Conservation (phyloP, 140 eudicot genomes). For the Erigeron philadelphicus region DNA sequence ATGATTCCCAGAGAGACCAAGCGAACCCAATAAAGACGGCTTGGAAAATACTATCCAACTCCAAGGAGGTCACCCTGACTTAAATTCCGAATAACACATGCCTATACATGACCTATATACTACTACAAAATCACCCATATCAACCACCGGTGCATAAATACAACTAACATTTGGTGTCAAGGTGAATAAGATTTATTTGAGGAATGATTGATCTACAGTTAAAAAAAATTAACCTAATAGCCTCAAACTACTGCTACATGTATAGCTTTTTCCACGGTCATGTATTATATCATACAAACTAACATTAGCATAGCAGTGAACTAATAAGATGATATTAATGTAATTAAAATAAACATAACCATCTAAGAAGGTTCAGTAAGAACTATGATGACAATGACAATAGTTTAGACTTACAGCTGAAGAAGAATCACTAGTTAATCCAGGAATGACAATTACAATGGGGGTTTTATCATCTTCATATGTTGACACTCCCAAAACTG, state of each 20-base stretch:
- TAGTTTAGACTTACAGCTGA: conserved; percentile 58
- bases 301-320: not conserved
- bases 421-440: conserved; percentile 89
- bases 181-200: not conserved
- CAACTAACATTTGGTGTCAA: not conserved
- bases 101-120: too few species aligned
- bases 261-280: not conserved
- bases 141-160: not conserved
- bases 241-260: not conserved
- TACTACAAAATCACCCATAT: not conserved
- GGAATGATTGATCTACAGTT: not conserved
- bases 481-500: conserved; percentile 51
- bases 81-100: not conserved
- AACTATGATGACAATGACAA: conserved; percentile 15
- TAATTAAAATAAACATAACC: not conserved
- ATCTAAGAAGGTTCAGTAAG: conserved; percentile 18
- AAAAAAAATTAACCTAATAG: not conserved
- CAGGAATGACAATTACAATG: conserved; percentile 72
- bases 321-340: not conserved
- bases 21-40: not conserved
- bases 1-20: not conserved
- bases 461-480: conserved; percentile 60
- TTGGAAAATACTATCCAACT: too few species aligned
- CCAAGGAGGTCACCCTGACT: not conserved
- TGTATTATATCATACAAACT: not conserved